Evolutionary conservation across 768 basidiomycete species (phyloP), one percentile per base, ranked within the genome.

Genomic region (Boletus insuetus): DNA sequence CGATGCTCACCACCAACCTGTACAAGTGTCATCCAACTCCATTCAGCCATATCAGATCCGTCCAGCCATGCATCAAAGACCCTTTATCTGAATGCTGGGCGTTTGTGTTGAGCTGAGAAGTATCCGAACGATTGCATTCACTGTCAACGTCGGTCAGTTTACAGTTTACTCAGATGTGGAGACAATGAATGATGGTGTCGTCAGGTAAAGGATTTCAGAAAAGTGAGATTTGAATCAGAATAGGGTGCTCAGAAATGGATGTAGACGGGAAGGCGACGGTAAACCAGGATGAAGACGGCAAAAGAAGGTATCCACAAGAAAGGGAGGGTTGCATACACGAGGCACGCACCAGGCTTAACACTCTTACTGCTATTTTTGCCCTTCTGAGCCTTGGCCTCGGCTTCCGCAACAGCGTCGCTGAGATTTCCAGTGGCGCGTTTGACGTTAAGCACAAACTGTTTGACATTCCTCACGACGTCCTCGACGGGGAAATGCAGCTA

Each of bases 81-180:
- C 94, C 52, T 83, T 82, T 71, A 97, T 81, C 64, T 83, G 87
- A 69, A 97, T 94, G 16, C 90, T 89, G n/a, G 94, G 94, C 17
- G 92, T 92, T 62, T 87, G 87, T 29, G 82, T 82, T 24, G 93
- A 89, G 69, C 91, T 95, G 39, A 97, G 81, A 64, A 91, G 78
- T 22, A 94, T 88, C 60, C 84, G 85, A n/a, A 75, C 79, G 65
- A 97, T 91, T 10, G 84, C 77, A 37, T 86, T 91, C 49, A 84
- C 89, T 91, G 32, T 29, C 12, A 47, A 35, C 37, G 31, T 69
- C 51, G 63, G 55, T 57, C 43, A 55, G 46, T 40, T 40, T 45
- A 46, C 52, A 29, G 49, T 38, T 32, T 35, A 10, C 47, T 46
- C 35, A 17, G 53, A 39, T 46, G 34, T 16, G 39, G 44, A 43